Evolutionary conservation across 2,329 filamentous ascomycete genomes (phyloP).

Genomic region (Sodiomyces alkalinus): DNA sequence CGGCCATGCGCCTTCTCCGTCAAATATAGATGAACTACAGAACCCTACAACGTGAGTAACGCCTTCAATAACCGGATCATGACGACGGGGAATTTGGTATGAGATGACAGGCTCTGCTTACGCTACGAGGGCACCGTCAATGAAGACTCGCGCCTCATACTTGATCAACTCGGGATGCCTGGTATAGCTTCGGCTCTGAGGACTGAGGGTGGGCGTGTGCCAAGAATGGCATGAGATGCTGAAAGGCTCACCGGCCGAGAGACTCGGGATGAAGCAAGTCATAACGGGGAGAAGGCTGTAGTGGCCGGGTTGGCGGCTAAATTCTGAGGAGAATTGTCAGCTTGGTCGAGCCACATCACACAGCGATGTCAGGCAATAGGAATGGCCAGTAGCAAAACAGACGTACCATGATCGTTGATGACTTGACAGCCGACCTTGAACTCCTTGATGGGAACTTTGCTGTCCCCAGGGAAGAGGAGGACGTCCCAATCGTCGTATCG

Average conservation of each 20-base stretch:
- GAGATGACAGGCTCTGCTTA: slow-evolving; percentile 19
- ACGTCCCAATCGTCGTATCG: slow-evolving; percentile 80
- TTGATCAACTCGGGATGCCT: slow-evolving; percentile 38
- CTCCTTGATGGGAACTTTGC: slow-evolving; percentile 60
- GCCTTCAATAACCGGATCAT: too few species aligned
- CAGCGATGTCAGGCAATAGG: too few species aligned
- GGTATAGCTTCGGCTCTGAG: slow-evolving; percentile 38
- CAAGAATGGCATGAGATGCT: slow-evolving; percentile 64
- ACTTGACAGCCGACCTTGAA: slow-evolving; percentile 68
- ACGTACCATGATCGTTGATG: slow-evolving; percentile 33
- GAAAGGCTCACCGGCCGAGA: slow-evolving; percentile 43
- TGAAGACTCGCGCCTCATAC: slow-evolving; percentile 51
- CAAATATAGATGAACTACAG: slow-evolving; percentile 37
- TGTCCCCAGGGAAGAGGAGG: slow-evolving; percentile 56
- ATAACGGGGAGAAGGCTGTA: slow-evolving; percentile 47
- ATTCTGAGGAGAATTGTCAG: slow-evolving; percentile 26
- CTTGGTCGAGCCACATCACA: too few species aligned
- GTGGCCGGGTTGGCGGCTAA: slow-evolving; percentile 31
- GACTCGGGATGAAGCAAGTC: slow-evolving; percentile 55
- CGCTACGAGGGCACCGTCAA: slow-evolving; percentile 53
- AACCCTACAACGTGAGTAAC: too few species aligned
- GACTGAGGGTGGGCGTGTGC: slow-evolving; percentile 44
- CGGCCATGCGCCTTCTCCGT: slow-evolving; percentile 34
- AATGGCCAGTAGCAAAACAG: neutral
- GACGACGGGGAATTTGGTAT: too few species aligned